A percentile compares a stretch with the other conserved stretches of the same genome.
Evolutionary conservation across 129 eudicot species (phyloP).

Genomic region (Flaveria brownii): DNA sequence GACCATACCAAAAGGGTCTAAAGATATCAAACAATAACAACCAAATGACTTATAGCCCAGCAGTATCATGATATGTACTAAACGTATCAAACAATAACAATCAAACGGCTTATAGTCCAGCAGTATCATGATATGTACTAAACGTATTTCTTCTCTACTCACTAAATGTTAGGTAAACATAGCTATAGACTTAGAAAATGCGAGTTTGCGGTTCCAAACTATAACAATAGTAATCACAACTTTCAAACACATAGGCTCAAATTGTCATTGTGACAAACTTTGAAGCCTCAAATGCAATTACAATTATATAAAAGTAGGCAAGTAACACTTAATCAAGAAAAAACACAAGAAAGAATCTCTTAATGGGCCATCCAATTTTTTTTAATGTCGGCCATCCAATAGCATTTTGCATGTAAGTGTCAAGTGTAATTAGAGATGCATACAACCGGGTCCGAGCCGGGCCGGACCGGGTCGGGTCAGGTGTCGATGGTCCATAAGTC

Average conservation of each 20-base stretch:
- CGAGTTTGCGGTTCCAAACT: no score
- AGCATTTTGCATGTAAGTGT: not conserved
- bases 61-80: no score
- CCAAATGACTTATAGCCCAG: no score
- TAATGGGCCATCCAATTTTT: constrained; percentile 33
- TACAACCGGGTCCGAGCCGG: not conserved
- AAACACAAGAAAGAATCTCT: constrained; percentile 19
- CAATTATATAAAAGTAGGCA: constrained; percentile 10
- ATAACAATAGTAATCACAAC: not conserved
- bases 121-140: no score
- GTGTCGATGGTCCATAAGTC: not conserved
- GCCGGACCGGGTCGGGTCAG: not conserved
- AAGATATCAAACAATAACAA: not conserved
- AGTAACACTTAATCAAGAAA: constrained; percentile 13
- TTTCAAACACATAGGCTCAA: not conserved
- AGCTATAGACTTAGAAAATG: no score
- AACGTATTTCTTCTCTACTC: no score
- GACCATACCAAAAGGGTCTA: not conserved
- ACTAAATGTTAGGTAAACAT: no score
- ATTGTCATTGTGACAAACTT: constrained; percentile 16
- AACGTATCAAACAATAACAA: no score
- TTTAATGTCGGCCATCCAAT: constrained; percentile 38
- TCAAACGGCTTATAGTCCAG: no score
- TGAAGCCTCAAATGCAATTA: constrained; percentile 5
- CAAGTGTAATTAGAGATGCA: not conserved